phyloP scores from a whole-genome alignment of 2,329 filamentous ascomycete species.

The Aureobasidium melanogenum region DNA sequence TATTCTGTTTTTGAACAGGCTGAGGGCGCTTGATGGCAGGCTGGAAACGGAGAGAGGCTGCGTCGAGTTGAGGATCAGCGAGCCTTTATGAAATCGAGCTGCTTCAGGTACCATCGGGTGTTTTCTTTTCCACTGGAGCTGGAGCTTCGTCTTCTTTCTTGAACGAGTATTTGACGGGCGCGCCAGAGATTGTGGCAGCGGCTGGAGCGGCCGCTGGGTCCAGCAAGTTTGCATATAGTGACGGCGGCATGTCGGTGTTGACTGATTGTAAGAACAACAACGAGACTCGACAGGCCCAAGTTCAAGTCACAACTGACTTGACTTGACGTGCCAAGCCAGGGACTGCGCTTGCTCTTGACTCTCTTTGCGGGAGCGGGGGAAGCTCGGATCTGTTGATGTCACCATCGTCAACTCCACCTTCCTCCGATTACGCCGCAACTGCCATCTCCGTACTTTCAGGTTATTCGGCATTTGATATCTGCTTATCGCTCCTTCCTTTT shows the following conservation, averaged over 20 bases:
- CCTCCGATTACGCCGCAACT: neutral
- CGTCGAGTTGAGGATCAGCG: constrained; percentile 38
- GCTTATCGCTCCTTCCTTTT: constrained; percentile 2
- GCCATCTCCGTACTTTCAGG: neutral
- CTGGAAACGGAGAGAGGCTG: constrained; percentile 69
- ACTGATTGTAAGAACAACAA: neutral
- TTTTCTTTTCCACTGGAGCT: constrained; percentile 47
- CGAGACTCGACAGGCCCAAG: neutral
- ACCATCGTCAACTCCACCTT: neutral
- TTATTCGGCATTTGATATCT: neutral
- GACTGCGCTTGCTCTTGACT: no score
- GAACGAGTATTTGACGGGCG: constrained; percentile 67
- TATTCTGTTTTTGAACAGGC: constrained; percentile 50
- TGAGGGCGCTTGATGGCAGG: constrained; percentile 68
- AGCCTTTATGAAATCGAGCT: constrained; percentile 24
- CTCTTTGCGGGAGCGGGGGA: neutral
- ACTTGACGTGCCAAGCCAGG: neutral
- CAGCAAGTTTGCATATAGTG: constrained; percentile 78
- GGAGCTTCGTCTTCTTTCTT: constrained; percentile 43
- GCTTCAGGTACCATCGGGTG: constrained; percentile 52
- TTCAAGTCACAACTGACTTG: no score
- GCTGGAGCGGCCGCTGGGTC: constrained; percentile 36
- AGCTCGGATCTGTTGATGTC: neutral
- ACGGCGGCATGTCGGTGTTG: constrained; percentile 26
- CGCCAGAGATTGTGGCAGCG: constrained; percentile 63